A percentile compares a stretch with the other conserved stretches of the same genome.
These are phyloP conservation scores for Pestalotiopsis sp. DNA, from an alignment of 2,329 filamentous ascomycete genomes.

Conservation along the genomic window DNA sequence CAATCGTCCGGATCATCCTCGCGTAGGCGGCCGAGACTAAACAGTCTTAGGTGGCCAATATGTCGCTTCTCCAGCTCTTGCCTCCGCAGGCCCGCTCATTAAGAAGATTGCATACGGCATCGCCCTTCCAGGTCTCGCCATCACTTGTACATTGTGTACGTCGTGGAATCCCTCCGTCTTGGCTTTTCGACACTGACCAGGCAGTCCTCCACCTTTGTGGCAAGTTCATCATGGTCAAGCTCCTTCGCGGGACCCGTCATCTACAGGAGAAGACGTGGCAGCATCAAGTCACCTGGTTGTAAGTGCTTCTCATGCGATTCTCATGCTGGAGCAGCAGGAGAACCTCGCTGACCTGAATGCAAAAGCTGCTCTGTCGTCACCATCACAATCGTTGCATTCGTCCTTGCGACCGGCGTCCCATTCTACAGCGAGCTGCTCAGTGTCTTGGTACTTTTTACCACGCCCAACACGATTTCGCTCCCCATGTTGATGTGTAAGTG, in stretches of 20 bases:
- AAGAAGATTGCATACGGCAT: slow-evolving; percentile 19
- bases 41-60: slow-evolving; percentile 16
- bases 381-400: not conserved
- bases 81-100: slow-evolving; percentile 16
- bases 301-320: not conserved
- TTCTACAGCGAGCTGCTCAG: not conserved
- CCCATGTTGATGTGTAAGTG: not conserved
- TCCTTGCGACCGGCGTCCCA: not conserved
- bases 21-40: slow-evolving; percentile 25
- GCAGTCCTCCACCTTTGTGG: not conserved
- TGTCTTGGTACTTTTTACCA: not conserved
- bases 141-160: not conserved
- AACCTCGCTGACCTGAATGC: too few species aligned
- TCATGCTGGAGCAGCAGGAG: not conserved
- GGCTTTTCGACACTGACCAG: not conserved
- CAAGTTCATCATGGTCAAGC: not conserved
- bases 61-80: slow-evolving; percentile 18
- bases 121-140: slow-evolving; percentile 16
- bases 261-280: not conserved
- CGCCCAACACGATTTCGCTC: not conserved
- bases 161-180: not conserved
- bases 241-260: not conserved
- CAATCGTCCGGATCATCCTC: slow-evolving; percentile 17
- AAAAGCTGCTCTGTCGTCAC: not conserved
- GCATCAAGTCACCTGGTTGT: not conserved